These are phyloP conservation scores for Solanum hybrid DNA, from an alignment of 305 asterid species.

Conservation along the genomic window DNA sequence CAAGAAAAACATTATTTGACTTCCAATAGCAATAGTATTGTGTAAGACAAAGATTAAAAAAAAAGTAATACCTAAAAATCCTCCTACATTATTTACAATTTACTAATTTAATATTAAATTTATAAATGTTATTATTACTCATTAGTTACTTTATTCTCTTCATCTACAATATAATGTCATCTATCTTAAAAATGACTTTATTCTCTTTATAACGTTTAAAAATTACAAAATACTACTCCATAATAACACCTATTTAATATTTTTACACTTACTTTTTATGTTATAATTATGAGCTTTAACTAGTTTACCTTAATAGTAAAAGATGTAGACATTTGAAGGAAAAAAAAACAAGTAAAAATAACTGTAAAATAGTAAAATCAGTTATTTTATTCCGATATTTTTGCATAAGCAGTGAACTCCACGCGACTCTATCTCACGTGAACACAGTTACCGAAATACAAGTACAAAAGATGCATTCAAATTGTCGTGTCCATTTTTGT, in stretches of 20 bases:
- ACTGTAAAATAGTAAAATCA: not conserved
- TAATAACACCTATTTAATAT: no score
- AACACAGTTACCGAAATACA: not conserved
- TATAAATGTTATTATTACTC: not conserved
- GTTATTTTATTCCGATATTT: not conserved
- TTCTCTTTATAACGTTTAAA: not conserved
- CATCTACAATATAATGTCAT: not conserved
- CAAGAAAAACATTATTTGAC: not conserved
- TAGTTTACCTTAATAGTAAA: not conserved
- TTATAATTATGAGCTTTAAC: not conserved
- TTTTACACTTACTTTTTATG: not conserved
- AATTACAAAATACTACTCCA: no score
- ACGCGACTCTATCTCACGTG: not conserved
- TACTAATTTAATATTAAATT: no score
- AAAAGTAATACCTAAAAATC: not conserved
- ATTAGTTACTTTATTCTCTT: not conserved
- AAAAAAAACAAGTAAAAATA: not conserved
- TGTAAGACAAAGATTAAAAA: not conserved
- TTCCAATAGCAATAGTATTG: not conserved
- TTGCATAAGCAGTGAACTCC: not conserved
- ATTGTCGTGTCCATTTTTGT: not conserved
- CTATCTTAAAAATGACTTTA: not conserved
- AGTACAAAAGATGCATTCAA: not conserved
- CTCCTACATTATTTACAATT: not conserved
- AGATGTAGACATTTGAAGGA: not conserved